Evolutionary conservation across 2,329 filamentous ascomycete genomes (phyloP).

Genomic region (Talaromyces sp.): DNA sequence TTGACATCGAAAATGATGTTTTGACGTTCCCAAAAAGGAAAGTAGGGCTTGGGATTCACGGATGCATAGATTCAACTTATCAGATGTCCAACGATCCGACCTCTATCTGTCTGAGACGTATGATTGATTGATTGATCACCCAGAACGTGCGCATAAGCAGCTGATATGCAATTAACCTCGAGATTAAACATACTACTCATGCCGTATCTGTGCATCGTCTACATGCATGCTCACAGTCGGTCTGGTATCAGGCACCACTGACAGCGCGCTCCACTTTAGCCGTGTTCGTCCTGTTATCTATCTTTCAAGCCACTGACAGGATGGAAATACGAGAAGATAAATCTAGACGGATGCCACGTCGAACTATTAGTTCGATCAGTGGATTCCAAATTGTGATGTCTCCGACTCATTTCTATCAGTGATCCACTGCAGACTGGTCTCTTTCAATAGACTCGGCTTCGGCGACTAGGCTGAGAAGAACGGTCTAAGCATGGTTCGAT

Average conservation of each 20-base stretch:
- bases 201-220: neutral
- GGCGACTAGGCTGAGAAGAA: neutral
- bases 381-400: neutral
- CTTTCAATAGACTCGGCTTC: neutral
- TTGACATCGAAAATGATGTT: neutral
- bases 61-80: neutral
- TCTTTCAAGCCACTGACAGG: neutral
- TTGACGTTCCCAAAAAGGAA: neutral
- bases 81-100: neutral
- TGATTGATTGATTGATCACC: neutral
- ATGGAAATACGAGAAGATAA: neutral
- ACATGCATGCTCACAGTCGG: neutral
- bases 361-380: neutral
- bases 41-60: neutral
- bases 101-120: neutral
- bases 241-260: neutral
- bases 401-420: neutral
- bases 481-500: neutral
- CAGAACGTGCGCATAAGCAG: neutral
- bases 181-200: neutral
- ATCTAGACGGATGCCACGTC: neutral
- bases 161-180: neutral
- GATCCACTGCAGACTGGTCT: neutral
- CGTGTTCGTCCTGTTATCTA: neutral
- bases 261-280: neutral